Base-by-base conservation (phyloP, 2,329 filamentous ascomycete genomes). In the Ampelomyces quisqualis region DNA sequence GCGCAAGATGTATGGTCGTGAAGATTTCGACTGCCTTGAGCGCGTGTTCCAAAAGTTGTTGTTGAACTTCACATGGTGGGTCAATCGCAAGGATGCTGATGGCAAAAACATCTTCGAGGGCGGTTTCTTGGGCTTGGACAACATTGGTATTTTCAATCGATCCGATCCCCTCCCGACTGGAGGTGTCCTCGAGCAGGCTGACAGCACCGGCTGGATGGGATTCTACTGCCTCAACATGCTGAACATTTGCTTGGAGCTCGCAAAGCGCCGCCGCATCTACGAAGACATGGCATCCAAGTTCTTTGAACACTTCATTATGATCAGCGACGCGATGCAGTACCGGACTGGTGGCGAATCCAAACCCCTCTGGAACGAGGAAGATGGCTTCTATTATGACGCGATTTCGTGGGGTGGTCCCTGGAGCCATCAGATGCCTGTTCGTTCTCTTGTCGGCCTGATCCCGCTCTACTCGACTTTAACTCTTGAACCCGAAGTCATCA, bases 41-140 rank as follows among this genome's bases (percentile, higher is more conserved):
- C 82, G 91, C 14, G 90, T 96, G 4, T 97, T 97, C 75, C 93
- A 97, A 64, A 97, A 97, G 69, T 72, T 97, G 45, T 75, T 97
- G 17, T 77, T 97, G 49, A 97, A 97, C 73, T 97, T 97, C 68
- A 97, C 93, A 3, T 97, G 93, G 93, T 97, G 91, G 91, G 91
- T 96, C 14, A 97, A 97, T 67, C 86, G 91, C 43, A 97, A 97
- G 70, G 91, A 97, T 59, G 79, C 80, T 8, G 88, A 95, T 7
- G 91, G 90, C 59, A 97, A 97, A 74, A 96, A 97, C 61, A 86
- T 97, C 19, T 97, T 97, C 55, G 93, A 97, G 64, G 93, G 91
- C 54, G 91, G 91, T 29, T 97, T 97, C 76, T 75, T 97, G 6
- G 91, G 91, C 31, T 76, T 97, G 37, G 91, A 97, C 79, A 97